Percentiles rank a stretch among this genome's conserved stretches.
phyloP scores from a whole-genome alignment of 805 yeast species.

The Kuraishia capsulata region DNA sequence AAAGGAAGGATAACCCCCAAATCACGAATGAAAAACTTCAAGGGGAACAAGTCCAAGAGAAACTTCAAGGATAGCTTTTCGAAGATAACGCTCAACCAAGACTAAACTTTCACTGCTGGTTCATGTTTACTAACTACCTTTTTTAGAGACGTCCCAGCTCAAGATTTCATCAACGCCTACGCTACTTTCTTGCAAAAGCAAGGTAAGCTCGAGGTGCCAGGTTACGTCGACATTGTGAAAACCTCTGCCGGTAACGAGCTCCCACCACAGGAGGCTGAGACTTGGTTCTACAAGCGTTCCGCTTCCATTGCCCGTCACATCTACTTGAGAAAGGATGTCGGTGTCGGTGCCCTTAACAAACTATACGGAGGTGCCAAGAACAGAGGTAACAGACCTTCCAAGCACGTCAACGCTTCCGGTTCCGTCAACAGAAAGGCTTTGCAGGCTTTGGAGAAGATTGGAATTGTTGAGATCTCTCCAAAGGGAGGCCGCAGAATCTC shows the following conservation, averaged over 20 bases:
- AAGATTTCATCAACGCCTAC: conserved; percentile 98
- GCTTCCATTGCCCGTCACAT: conserved; percentile 99
- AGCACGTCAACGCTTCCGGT: conserved; percentile 98
- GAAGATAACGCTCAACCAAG: no score
- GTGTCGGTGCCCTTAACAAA: conserved; percentile 99
- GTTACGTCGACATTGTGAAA: conserved; percentile 99
- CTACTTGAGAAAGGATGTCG: conserved; percentile 98
- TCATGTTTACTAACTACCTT: no score
- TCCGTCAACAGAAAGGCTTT: conserved; percentile 97
- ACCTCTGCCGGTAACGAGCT: conserved; percentile 98
- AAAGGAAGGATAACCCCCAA: no score
- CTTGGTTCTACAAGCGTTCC: conserved; percentile 99
- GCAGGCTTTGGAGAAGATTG: conserved; percentile 97
- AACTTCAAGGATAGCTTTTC: no score
- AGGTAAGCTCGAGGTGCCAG: conserved; percentile 99
- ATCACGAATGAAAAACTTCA: no score
- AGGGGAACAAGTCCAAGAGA: not conserved
- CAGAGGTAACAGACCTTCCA: conserved; percentile 99
- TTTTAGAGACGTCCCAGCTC: conserved; percentile 99
- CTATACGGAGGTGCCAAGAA: conserved; percentile 98
- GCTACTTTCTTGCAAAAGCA: conserved; percentile 99
- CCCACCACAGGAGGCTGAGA: conserved; percentile 99
- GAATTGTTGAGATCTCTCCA: conserved; percentile 92
- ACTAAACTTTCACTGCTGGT: no score
- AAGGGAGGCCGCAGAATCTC: conserved; percentile 99